phyloP scores from a whole-genome alignment of 2,329 filamentous ascomycete genomes.

The Onygenales sp. region DNA sequence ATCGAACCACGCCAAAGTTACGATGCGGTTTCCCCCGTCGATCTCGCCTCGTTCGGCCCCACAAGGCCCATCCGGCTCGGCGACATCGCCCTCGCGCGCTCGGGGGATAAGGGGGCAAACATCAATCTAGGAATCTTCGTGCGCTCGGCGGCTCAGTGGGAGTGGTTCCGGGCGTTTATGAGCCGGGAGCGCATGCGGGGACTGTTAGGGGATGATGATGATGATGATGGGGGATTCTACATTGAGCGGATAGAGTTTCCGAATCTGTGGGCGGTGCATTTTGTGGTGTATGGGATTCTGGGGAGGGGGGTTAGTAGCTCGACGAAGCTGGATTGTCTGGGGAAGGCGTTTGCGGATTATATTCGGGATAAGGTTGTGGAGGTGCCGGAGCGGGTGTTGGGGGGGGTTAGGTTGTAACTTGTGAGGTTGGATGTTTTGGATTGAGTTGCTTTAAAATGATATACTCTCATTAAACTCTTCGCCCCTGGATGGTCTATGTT shows the following conservation, averaged over 20 bases:
- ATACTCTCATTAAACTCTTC: no score
- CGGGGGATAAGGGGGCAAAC: slow-evolving; percentile 33
- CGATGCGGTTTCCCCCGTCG: slow-evolving; percentile 9
- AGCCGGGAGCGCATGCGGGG: slow-evolving; percentile 28
- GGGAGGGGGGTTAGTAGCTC: slow-evolving; percentile 41
- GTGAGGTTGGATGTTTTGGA: not conserved
- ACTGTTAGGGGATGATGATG: slow-evolving; percentile 34
- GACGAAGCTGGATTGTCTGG: slow-evolving; percentile 39
- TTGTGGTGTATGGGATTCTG: slow-evolving; percentile 40
- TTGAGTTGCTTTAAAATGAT: not conserved
- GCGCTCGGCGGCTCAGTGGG: slow-evolving; percentile 15
- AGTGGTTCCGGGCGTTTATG: slow-evolving; percentile 33
- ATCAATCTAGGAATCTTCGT: slow-evolving; percentile 34
- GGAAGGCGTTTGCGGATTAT: slow-evolving; percentile 46
- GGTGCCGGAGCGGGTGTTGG: slow-evolving; percentile 21
- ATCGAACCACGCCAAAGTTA: slow-evolving; percentile 15
- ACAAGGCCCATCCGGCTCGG: slow-evolving; percentile 30
- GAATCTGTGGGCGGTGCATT: slow-evolving; percentile 39
- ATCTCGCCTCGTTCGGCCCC: slow-evolving; percentile 17
- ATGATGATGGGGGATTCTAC: slow-evolving; percentile 32
- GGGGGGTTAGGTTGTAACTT: not conserved
- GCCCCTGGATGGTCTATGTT: no score
- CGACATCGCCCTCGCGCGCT: slow-evolving; percentile 35
- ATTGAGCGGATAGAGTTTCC: slow-evolving; percentile 42
- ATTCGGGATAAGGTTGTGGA: slow-evolving; percentile 36